phyloP scores from a whole-genome alignment of 2,329 filamentous ascomycete genomes.

The Exophiala viscosa region DNA sequence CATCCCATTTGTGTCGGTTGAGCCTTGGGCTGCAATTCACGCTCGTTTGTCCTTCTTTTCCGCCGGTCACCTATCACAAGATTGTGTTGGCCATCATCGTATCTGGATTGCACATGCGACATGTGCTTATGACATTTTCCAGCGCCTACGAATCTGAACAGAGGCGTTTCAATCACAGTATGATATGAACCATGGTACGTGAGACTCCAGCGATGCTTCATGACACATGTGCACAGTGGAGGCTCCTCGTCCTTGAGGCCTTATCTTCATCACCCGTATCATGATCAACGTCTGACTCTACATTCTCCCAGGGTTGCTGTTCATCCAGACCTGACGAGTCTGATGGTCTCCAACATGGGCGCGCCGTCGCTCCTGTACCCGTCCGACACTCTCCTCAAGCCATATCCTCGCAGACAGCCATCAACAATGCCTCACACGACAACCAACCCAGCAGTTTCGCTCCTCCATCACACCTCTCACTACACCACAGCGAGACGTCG shows the following conservation, averaged over 20 bases:
- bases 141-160: not conserved
- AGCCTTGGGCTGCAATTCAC: not conserved
- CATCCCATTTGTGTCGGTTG: too few relatives aligned
- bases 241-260: not conserved
- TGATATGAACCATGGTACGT: slow-evolving; percentile 20
- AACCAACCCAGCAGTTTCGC: slow-evolving; percentile 11
- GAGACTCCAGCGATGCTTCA: not conserved
- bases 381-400: slow-evolving; percentile 19
- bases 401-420: slow-evolving; percentile 26
- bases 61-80: not conserved
- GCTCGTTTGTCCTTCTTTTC: not conserved
- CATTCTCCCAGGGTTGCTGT: slow-evolving; percentile 25
- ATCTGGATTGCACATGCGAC: not conserved
- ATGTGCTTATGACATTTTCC: not conserved
- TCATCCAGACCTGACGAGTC: slow-evolving; percentile 23
- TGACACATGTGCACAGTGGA: not conserved
- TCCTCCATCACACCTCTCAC: slow-evolving; percentile 16
- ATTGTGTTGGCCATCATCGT: not conserved
- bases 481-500: slow-evolving; percentile 19
- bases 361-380: slow-evolving; percentile 9
- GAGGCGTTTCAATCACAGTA: not conserved
- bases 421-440: slow-evolving; percentile 20
- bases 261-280: not conserved
- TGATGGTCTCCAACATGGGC: slow-evolving; percentile 9
- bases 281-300: not conserved